These are phyloP conservation scores for Mycena latifolia DNA, from an alignment of 768 basidiomycete species.

Conservation along the genomic window DNA sequence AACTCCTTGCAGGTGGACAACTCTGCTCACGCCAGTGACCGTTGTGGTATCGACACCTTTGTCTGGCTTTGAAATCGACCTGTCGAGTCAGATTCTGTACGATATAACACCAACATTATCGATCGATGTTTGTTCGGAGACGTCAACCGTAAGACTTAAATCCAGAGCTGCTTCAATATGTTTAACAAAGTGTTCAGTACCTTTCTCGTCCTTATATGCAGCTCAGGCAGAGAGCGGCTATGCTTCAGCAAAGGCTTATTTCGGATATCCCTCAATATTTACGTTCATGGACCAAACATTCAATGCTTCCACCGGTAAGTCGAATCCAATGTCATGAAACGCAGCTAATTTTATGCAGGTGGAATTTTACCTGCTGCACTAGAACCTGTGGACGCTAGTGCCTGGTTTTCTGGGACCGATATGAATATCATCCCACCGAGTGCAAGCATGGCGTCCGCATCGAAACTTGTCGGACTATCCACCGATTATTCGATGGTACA, in stretches of 20 bases:
- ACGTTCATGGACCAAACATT: neutral
- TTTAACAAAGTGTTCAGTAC: too few relatives aligned
- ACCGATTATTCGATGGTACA: constrained; percentile 5
- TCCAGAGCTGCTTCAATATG: neutral
- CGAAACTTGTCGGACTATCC: neutral
- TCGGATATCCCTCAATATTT: neutral
- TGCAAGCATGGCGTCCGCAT: too few relatives aligned
- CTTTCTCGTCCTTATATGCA: too few relatives aligned
- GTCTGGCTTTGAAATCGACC: neutral
- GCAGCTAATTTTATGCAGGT: too few relatives aligned
- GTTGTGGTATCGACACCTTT: neutral
- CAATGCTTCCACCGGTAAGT: neutral
- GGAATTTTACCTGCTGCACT: too few relatives aligned
- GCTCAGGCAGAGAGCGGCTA: neutral
- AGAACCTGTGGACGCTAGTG: neutral
- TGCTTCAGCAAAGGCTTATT: too few relatives aligned
- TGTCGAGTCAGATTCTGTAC: neutral
- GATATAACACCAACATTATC: too few relatives aligned
- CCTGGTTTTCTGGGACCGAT: neutral
- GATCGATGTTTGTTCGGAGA: too few relatives aligned
- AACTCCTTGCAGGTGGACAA: neutral
- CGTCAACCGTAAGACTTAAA: too few relatives aligned
- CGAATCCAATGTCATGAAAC: too few relatives aligned
- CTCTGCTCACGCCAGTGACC: neutral
- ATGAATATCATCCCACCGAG: neutral